Evolutionary conservation across 148 eudicot species (phyloP), one percentile per base, ranked within the genome.

Genomic region (Oxyria digyna): DNA sequence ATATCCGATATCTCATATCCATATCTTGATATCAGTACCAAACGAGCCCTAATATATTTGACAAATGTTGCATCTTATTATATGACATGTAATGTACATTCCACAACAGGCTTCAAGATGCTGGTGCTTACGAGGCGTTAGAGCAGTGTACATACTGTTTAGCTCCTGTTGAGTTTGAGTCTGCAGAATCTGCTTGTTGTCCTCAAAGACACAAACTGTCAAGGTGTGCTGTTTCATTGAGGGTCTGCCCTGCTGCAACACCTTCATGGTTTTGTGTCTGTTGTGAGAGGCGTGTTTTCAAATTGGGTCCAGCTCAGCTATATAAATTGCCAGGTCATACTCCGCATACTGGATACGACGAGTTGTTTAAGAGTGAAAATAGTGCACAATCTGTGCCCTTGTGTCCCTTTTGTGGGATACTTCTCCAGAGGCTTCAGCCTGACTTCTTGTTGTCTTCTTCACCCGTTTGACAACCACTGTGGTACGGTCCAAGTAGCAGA

Each of bases 391-490:
- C 81, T 27, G 79, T 64, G 65, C 98, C 97, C 27, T 70, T 73
- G 32, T 93, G 98, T 76, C 96, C 91, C 68, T 85, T 93, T 62
- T 93, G 98, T 76, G 98, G 97, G 79, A 83, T 93, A 73, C 76
- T 87, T 38, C 72, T 90, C 23, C 90, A 88, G 75, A 90, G 90
- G 80, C 74, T 69, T 62, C 98, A 80, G 67, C 96, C 97, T 0
- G 90, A 81, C 62, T 86, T 86, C 80, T 73, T 85, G 38, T 85
- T 94, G 20, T 86, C 97, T 9, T 33, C 79, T 20, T 81, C 84
- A 46, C 90, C 87, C 10, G 91, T 85, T 20, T 79, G 50, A 67
- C n/a, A n/a, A n/a, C n/a, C n/a, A n/a, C n/a, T n/a, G n/a, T n/a
- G n/a, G n/a, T n/a, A n/a, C n/a, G n/a, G n/a, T n/a, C n/a, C n/a